These are phyloP conservation scores for Sclerotinia glacialis DNA, from an alignment of 2,329 filamentous ascomycete genomes.

Conservation along the genomic window DNA sequence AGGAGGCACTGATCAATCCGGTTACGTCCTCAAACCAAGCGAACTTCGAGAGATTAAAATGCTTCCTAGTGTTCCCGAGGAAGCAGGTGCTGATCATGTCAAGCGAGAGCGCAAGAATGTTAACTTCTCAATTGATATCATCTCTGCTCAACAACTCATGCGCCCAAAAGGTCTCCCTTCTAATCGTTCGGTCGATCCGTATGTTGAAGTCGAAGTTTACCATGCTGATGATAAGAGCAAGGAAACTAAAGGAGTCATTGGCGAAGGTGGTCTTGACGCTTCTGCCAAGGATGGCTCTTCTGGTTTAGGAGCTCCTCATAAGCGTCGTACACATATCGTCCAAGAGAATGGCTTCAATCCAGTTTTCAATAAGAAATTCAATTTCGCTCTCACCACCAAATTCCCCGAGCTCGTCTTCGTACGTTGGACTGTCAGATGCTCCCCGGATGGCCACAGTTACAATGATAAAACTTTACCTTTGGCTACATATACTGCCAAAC, in stretches of 20 bases:
- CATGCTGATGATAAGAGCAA: slow-evolving; percentile 91
- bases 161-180: slow-evolving; percentile 70
- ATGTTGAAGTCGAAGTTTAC: slow-evolving; percentile 92
- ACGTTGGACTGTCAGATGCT: slow-evolving; percentile 87
- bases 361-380: slow-evolving; percentile 75
- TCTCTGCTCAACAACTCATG: slow-evolving; percentile 93
- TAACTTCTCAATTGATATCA: slow-evolving; percentile 79
- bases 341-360: slow-evolving; percentile 93
- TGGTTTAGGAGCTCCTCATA: slow-evolving; percentile 69
- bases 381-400: slow-evolving; percentile 84
- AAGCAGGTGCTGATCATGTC: slow-evolving; percentile 52
- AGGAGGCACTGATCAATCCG: slow-evolving; percentile 77
- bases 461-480: slow-evolving; percentile 64
- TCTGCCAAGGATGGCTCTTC: slow-evolving; percentile 62
- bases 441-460: slow-evolving; percentile 68
- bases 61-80: slow-evolving; percentile 49
- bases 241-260: slow-evolving; percentile 70
- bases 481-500: slow-evolving; percentile 89
- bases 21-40: slow-evolving; percentile 90
- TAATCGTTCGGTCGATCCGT: slow-evolving; percentile 80
- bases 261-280: slow-evolving; percentile 63
- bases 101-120: slow-evolving; percentile 80
- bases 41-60: slow-evolving; percentile 73
- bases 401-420: slow-evolving; percentile 92
- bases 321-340: slow-evolving; percentile 75